phyloP scores from a whole-genome alignment of 768 basidiomycete genomes.

The Roridomyces roridus region DNA sequence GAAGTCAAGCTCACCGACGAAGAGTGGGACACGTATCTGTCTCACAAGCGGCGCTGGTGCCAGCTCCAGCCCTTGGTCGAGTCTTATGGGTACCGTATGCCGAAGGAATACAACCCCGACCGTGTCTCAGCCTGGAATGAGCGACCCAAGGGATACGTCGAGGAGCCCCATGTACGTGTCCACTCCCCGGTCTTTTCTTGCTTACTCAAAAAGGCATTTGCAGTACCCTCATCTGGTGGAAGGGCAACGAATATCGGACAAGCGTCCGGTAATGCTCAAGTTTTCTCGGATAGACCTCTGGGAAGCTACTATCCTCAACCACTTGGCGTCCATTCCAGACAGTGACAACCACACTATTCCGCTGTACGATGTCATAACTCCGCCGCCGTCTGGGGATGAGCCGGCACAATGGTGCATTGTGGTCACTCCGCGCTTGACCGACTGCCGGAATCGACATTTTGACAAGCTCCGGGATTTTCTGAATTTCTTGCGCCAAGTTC shows the following conservation, averaged over 20 bases:
- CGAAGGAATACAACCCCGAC: conserved; percentile 20
- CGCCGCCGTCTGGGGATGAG: background rate
- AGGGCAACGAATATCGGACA: conserved; percentile 22
- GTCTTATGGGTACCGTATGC: conserved; percentile 18
- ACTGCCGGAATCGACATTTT: conserved; percentile 17
- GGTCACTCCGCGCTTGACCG: conserved; percentile 23
- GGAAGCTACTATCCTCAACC: conserved; percentile 18
- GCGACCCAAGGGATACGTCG: conserved; percentile 13
- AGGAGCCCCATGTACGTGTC: conserved; percentile 17
- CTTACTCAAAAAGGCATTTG: no score
- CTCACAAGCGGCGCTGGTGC: conserved; percentile 27
- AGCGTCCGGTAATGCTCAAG: conserved; percentile 25
- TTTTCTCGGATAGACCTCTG: conserved; percentile 24
- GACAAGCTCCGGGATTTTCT: conserved; percentile 18
- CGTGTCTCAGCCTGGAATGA: conserved; percentile 19
- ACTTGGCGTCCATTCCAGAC: conserved; percentile 24
- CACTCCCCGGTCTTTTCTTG: background rate
- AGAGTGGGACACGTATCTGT: conserved; percentile 18
- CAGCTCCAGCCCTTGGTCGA: conserved; percentile 23
- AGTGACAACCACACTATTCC: conserved; percentile 25
- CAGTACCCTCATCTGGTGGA: conserved; percentile 24
- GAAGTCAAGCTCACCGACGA: conserved; percentile 24
- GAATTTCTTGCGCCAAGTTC: conserved; percentile 19
- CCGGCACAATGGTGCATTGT: conserved; percentile 21
- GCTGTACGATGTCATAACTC: conserved; percentile 24